Evolutionary conservation across 1,139 yeast genomes (phyloP).

Genomic region (Meyerozyma elateridarum): DNA sequence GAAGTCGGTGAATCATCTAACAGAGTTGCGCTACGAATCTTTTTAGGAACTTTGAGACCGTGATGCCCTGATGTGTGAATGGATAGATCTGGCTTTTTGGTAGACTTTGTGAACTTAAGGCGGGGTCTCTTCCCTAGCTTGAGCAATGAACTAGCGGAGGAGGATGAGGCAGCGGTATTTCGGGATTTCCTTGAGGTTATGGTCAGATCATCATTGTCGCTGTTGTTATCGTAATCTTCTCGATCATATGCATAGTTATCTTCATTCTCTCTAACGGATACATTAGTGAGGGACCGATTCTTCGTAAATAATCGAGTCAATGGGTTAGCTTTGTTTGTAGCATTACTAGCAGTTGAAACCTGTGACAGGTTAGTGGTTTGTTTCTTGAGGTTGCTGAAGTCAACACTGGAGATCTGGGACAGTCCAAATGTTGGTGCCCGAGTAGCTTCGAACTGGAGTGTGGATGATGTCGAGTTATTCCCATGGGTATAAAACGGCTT

Average conservation of each 20-base stretch:
- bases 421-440: slow-evolving; percentile 6
- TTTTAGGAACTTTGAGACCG: slow-evolving; percentile 25
- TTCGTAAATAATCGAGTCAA: slow-evolving; percentile 32
- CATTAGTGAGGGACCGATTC: slow-evolving; percentile 24
- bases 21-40: slow-evolving; percentile 21
- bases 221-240: slow-evolving; percentile 7
- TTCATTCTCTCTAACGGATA: slow-evolving; percentile 5
- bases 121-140: slow-evolving; percentile 11
- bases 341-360: slow-evolving; percentile 20
- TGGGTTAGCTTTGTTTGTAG: slow-evolving; percentile 24
- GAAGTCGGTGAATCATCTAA: slow-evolving; percentile 15
- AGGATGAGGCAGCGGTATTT: slow-evolving; percentile 5
- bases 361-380: slow-evolving; percentile 30
- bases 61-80: slow-evolving; percentile 29
- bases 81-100: slow-evolving; percentile 22
- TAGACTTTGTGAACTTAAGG: slow-evolving; percentile 5
- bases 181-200: slow-evolving; percentile 6
- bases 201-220: slow-evolving; percentile 11
- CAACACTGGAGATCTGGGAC: slow-evolving; percentile 36
- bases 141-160: slow-evolving; percentile 7
- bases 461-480: slow-evolving; percentile 20
- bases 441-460: slow-evolving; percentile 11
- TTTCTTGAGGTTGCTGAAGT: slow-evolving; percentile 37
- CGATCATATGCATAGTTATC: background rate
- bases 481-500: slow-evolving; percentile 16